Percentiles rank a stretch among this genome's conserved stretches.
Evolutionary conservation across 2,329 filamentous ascomycete species (phyloP).

Genomic region (Corinectria fuckeliana): DNA sequence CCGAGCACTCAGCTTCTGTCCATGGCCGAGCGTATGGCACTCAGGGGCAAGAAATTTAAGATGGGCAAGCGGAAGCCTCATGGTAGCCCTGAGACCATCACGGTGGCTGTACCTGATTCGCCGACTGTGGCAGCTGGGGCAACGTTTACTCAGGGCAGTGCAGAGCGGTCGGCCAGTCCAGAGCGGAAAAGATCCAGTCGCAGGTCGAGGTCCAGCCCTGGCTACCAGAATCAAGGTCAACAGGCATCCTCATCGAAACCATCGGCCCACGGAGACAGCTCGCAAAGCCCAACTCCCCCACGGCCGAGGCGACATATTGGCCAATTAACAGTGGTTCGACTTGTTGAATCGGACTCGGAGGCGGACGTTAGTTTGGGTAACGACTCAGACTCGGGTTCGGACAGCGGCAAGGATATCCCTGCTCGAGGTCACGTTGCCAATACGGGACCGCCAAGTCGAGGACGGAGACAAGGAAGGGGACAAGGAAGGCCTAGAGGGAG

Average conservation of each 20-base stretch:
- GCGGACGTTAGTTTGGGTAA: conserved; percentile 10
- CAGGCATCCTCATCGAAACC: conserved; percentile 9
- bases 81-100: conserved; percentile 3
- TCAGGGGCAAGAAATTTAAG: conserved; percentile 60
- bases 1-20: conserved; percentile 53
- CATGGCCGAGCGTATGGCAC: conserved; percentile 63
- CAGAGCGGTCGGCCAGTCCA: neutral
- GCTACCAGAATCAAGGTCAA: neutral
- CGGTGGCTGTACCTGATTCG: conserved; percentile 7
- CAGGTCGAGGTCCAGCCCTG: neutral
- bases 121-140: neutral
- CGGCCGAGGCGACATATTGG: neutral
- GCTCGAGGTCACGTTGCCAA: conserved; percentile 17
- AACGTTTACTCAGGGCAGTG: neutral
- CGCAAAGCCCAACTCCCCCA: conserved; percentile 25
- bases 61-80: conserved; percentile 49
- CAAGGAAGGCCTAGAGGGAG: conserved; percentile 23
- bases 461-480: conserved; percentile 29
- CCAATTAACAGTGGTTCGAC: conserved; percentile 34
- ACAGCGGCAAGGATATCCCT: conserved; percentile 34
- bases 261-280: conserved; percentile 15
- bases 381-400: conserved; percentile 27
- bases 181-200: neutral
- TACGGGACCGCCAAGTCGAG: conserved; percentile 21
- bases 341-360: conserved; percentile 35